phyloP scores from a whole-genome alignment of 495 filamentous ascomycete species.

The Xylaria bambusicola region DNA sequence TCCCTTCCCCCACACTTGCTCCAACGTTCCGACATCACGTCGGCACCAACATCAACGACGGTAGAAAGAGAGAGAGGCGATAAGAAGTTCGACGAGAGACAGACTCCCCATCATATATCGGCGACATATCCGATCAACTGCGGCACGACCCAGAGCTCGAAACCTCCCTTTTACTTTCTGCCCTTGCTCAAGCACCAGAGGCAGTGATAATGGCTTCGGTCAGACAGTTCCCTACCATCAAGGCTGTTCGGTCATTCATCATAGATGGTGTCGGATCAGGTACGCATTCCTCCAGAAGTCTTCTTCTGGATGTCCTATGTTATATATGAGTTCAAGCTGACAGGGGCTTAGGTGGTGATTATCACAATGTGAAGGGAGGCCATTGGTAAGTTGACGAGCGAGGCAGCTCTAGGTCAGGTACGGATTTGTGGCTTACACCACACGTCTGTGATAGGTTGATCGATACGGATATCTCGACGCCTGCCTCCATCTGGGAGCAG shows the following conservation, averaged over 20 bases:
- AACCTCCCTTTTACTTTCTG: neutral
- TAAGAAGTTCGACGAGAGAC: neutral
- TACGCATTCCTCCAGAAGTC: constrained; percentile 13
- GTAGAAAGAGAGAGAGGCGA: neutral
- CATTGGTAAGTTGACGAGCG: constrained; percentile 61
- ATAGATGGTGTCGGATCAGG: constrained; percentile 84
- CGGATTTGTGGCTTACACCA: neutral
- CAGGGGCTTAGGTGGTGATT: constrained; percentile 64
- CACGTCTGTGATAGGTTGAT: constrained; percentile 73
- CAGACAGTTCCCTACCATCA: constrained; percentile 69
- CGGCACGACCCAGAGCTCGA: neutral
- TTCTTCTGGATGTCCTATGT: neutral
- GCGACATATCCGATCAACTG: neutral
- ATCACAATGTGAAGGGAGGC: constrained; percentile 91
- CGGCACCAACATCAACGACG: neutral
- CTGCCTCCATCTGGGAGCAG: constrained; percentile 84
- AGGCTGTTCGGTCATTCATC: constrained; percentile 76
- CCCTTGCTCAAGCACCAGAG: neutral
- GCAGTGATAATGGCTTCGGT: constrained; percentile 41
- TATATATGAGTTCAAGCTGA: neutral
- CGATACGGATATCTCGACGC: constrained; percentile 86
- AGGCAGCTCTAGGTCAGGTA: neutral
- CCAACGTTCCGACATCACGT: neutral
- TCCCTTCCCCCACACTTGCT: neutral
- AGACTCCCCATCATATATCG: neutral